Base-by-base conservation (phyloP, 2,329 filamentous ascomycete species). In the Colletotrichum paranaense region DNA sequence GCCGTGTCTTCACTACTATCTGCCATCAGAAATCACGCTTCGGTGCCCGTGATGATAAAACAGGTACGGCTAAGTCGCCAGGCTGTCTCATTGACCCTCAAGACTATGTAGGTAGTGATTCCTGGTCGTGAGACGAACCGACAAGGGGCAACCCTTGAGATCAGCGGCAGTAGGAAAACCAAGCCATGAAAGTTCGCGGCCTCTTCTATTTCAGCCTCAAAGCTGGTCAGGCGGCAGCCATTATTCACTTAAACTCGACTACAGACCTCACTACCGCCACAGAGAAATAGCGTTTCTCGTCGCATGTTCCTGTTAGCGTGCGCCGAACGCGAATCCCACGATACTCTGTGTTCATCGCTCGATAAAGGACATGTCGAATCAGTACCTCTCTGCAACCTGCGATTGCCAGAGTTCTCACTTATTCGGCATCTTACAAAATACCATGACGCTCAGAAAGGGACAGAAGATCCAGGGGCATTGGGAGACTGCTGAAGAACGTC, bases 401-500 rank as follows among this genome's bases (percentile, higher is more conserved):
- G 22, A 16, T n/a, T 24, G 22, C 28, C 11, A 12, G 22, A 30
- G 42, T 52, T 19, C 11, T 24, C 26, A 26, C 4, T 26, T 14
- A 12, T 24, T 46, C 16, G 24, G 16, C 22, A n/a, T 9, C 42
- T 19, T 49, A 49, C 7, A 49, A 4, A n/a, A 19, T 7, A n/a
- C 19, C 42, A 49, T n/a, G 3, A 49, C 16, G 19, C 16, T 49
- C 42, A n/a, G 8, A 19, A 19, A 49, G 42, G 42, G 42, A 19
- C 42, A 49, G n/a, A 49, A 49, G 12, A 49, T 24, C 32, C 26
- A 58, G 57, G 53, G 12, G 53, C 22, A 22, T 7, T 11, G 16
- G 5, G 55, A 16, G 8, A 19, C 38, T 24, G 26, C 14, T 58
- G 60, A 65, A 64, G 59, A 70, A 65, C 59, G 60, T 57, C 67